phyloP scores from a whole-genome alignment of 2,329 filamentous ascomycete species.

The Claviceps paspali region DNA sequence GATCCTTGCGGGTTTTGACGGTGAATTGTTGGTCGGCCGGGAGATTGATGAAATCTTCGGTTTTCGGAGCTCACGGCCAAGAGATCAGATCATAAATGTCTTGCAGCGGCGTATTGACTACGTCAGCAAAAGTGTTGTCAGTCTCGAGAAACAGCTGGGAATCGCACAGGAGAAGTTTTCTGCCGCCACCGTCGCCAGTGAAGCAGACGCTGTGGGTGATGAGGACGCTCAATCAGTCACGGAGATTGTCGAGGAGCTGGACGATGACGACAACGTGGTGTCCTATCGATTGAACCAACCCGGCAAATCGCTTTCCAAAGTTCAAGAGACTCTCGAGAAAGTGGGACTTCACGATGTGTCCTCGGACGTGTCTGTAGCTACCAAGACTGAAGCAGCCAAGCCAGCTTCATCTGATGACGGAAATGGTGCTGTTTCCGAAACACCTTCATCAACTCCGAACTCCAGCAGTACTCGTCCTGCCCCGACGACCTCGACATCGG shows the following conservation, averaged over 20 bases:
- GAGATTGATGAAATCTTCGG: constrained; percentile 35
- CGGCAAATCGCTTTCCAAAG: constrained; percentile 48
- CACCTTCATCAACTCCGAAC: background rate
- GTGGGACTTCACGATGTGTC: constrained; percentile 47
- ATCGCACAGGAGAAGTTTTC: constrained; percentile 54
- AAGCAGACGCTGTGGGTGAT: constrained; percentile 46
- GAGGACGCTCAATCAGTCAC: constrained; percentile 64
- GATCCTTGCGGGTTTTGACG: constrained; percentile 44
- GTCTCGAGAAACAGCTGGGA: constrained; percentile 57
- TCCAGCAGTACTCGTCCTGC: background rate
- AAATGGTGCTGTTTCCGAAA: background rate
- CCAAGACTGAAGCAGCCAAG: background rate
- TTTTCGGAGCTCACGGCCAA: constrained; percentile 12
- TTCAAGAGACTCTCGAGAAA: constrained; percentile 60
- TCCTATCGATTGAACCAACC: constrained; percentile 52
- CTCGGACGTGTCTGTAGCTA: constrained; percentile 4
- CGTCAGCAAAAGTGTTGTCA: constrained; percentile 64
- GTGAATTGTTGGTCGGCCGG: constrained; percentile 44
- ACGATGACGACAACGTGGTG: constrained; percentile 77
- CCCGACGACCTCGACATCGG: background rate
- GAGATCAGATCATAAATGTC: constrained; percentile 40
- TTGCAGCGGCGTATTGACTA: constrained; percentile 69
- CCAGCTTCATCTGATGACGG: background rate
- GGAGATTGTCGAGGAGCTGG: constrained; percentile 83
- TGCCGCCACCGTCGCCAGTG: constrained; percentile 41